Percentiles rank a stretch among this genome's conserved stretches.
These are phyloP conservation scores for Botrytis elliptica DNA, from an alignment of 2,329 filamentous ascomycete genomes.

Conservation along the genomic window DNA sequence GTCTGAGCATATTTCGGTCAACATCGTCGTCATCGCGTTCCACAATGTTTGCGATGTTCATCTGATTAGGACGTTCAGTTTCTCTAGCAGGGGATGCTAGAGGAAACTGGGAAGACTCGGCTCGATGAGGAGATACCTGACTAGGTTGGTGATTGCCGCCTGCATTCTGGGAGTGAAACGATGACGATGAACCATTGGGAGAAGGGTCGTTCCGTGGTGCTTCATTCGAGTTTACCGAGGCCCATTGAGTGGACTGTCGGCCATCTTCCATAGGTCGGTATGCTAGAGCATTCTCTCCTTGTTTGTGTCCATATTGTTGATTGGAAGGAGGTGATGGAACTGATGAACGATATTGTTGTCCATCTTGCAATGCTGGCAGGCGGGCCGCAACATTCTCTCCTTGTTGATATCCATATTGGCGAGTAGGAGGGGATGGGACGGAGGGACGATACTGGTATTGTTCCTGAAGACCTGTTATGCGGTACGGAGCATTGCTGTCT, in stretches of 20 bases:
- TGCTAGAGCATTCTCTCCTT: constrained; percentile 24
- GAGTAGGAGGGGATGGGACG: constrained; percentile 41
- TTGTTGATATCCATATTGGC: constrained; percentile 24
- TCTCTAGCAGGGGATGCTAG: constrained; percentile 36
- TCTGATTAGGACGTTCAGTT: constrained; percentile 33
- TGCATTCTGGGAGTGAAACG: constrained; percentile 29
- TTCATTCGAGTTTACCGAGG: neutral
- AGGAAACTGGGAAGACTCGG: constrained; percentile 33
- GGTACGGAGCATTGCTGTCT: constrained; percentile 26
- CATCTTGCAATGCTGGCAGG: neutral
- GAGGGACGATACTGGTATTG: constrained; percentile 34
- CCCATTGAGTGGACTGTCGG: constrained; percentile 16
- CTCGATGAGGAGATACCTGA: constrained; percentile 23
- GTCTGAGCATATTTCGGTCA: constrained; percentile 38
- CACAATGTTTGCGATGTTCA: constrained; percentile 40
- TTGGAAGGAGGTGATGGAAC: constrained; percentile 40
- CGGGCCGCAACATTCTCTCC: neutral
- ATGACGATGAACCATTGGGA: constrained; percentile 38
- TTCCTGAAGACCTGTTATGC: neutral
- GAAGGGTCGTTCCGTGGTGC: constrained; percentile 29
- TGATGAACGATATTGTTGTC: constrained; percentile 34
- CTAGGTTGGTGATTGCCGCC: constrained; percentile 30
- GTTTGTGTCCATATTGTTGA: constrained; percentile 26
- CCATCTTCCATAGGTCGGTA: constrained; percentile 30
- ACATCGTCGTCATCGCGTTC: constrained; percentile 37